Conservation (phyloP, 441 rosid genomes). For the Dalechampia spathulata region DNA sequence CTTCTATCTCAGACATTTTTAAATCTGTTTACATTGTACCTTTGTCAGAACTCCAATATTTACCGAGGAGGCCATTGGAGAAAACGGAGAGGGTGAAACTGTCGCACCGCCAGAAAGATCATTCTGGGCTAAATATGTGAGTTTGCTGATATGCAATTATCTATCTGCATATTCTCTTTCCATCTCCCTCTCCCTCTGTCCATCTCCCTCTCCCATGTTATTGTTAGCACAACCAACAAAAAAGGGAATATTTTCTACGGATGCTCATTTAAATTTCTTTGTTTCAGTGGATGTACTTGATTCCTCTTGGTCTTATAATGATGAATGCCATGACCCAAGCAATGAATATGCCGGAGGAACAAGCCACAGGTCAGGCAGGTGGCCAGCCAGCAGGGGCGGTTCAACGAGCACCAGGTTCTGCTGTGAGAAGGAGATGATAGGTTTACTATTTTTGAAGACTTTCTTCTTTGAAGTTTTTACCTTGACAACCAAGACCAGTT, state of each 20-base stretch:
- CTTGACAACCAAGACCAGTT: not conserved
- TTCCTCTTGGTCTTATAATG: slow-evolving; percentile 80
- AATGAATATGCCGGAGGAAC: slow-evolving; percentile 79
- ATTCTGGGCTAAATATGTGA: slow-evolving; percentile 95
- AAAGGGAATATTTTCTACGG: not conserved
- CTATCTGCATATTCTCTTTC: not conserved
- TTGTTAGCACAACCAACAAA: not conserved
- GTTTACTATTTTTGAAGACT: not conserved
- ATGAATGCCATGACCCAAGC: slow-evolving; percentile 94
- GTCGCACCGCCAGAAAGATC: slow-evolving; percentile 74
- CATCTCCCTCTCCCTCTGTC: too few species aligned
- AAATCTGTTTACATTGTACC: not conserved
- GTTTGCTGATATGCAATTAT: slow-evolving; percentile 17
- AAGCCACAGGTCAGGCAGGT: slow-evolving; percentile 46
- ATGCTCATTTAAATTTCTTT: not conserved
- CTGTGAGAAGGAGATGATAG: slow-evolving; percentile 67
- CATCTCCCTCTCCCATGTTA: not conserved
- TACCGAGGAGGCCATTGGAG: slow-evolving; percentile 53
- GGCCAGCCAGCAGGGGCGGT: slow-evolving; percentile 34
- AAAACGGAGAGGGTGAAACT: slow-evolving; percentile 62
- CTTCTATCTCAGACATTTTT: not conserved
- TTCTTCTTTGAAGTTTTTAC: not conserved
- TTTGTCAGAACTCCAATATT: slow-evolving; percentile 68
- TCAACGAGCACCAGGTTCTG: slow-evolving; percentile 43
- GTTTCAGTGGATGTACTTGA: slow-evolving; percentile 89